Conservation (phyloP, 257 asterid species). For the Plantago ovata region DNA sequence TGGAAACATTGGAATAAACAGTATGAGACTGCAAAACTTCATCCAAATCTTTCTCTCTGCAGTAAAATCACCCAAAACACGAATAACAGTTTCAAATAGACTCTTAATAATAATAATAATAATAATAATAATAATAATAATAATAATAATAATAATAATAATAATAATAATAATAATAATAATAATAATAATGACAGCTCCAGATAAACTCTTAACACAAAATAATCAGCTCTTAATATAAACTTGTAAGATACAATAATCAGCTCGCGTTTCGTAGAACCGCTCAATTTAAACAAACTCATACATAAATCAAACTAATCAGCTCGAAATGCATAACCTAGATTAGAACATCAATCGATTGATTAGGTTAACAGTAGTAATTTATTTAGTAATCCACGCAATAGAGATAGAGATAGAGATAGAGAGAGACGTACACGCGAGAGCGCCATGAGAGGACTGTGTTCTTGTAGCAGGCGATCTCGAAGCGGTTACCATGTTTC, state of each 20-base stretch:
- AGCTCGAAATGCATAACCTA: neutral
- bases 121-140: too few species aligned
- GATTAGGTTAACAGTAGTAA: too few species aligned
- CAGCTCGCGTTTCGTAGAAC: too few species aligned
- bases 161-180: too few species aligned
- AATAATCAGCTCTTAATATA: neutral
- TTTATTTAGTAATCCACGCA: too few species aligned
- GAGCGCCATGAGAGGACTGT: slow-evolving; percentile 97
- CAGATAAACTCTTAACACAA: neutral
- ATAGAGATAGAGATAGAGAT: slow-evolving; percentile 12
- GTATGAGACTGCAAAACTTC: slow-evolving; percentile 95
- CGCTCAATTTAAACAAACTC: too few species aligned
- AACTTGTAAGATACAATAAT: neutral
- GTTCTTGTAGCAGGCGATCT: slow-evolving; percentile 97
- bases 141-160: too few species aligned
- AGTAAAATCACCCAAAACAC: neutral
- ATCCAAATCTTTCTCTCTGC: slow-evolving; percentile 90
- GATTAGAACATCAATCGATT: too few species aligned
- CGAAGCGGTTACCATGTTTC: slow-evolving; percentile 84
- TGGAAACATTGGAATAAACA: slow-evolving; percentile 81
- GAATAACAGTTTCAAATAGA: neutral
- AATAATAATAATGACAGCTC: too few species aligned
- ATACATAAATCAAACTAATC: neutral
- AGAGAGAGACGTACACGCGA: slow-evolving; percentile 47
- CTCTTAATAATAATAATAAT: too few species aligned